Base-by-base conservation (phyloP, 202 grass and related monocot species). In the Musa balbisiana region DNA sequence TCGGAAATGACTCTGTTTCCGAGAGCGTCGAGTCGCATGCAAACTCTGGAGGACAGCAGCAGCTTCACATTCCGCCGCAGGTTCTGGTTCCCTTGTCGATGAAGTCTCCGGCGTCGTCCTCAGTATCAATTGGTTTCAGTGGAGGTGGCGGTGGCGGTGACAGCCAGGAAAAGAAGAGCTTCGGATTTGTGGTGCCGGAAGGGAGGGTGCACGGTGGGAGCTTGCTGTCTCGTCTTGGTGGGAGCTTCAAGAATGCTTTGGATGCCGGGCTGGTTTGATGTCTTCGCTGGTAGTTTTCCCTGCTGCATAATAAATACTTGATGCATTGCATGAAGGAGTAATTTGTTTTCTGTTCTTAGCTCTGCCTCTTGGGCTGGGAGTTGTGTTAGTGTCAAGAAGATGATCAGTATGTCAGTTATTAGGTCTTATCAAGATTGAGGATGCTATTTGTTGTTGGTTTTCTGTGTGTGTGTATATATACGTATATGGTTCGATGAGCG, bases 171-270 rank as follows among this genome's bases (percentile, higher is more conserved):
- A 79, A 69, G 65, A 77, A 49, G 15, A 25, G 63, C 52, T 79
- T 51, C 17, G 80, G 67, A 50, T 69, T 83, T 79, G 24, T 75
- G 60, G 82, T 87, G 51, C 90, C 90, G 13, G 90, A 92, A 58
- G 90, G 90, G 43, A 87, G 90, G 76, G 90, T 92, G 26, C 90
- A 92, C 50, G 90, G 90, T 66, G 90, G 90, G 25, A 80, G 82
- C 16, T 82, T 92, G n/a, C 43, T 92, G 70, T 87, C 90, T 81
- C 84, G 83, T 21, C 86, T 92, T 50, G 85, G 85, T 63, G 86
- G 90, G 65, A 92, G 80, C 80, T 86, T 89, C 80, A 87, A 78
- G 70, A 89, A 92, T 76, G 84, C 80, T 13, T 62, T 76, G 63
- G 53, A 78, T 69, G 82, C 74, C 20, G 16, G 26, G 51, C 27